Conservation (phyloP, 305 asterid species). For the Lippia alba region DNA sequence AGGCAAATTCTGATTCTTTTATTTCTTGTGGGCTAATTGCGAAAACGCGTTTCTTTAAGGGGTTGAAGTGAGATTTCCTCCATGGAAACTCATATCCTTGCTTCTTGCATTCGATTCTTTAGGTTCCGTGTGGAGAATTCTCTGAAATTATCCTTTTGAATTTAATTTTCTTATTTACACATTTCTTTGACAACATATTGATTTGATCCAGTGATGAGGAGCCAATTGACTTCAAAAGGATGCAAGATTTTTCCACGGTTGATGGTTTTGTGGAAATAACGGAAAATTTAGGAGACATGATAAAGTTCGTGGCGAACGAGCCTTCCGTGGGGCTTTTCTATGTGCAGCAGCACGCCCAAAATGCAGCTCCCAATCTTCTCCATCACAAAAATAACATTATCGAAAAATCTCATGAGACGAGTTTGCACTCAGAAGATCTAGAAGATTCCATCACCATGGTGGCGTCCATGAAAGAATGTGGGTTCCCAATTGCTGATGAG, state of each 20-base stretch:
- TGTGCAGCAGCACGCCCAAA: constrained; percentile 82
- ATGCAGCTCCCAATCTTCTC: constrained; percentile 75
- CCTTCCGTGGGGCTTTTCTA: constrained; percentile 97
- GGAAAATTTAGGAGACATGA: constrained; percentile 79
- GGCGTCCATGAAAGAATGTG: constrained; percentile 86
- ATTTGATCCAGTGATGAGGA: constrained; percentile 74
- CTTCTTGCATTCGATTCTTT: too few relatives aligned
- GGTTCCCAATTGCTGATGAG: constrained; percentile 72
- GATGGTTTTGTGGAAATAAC: constrained; percentile 89
- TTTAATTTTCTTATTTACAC: too few relatives aligned
- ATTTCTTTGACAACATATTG: constrained; percentile 1
- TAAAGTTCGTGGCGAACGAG: constrained; percentile 86
- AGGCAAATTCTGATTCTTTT: too few relatives aligned
- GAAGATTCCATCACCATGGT: constrained; percentile 80
- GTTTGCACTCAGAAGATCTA: constrained; percentile 77
- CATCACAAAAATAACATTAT: constrained; percentile 64
- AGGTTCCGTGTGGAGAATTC: too few relatives aligned
- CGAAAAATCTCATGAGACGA: constrained; percentile 67
- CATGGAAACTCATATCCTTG: too few relatives aligned
- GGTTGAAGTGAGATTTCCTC: too few relatives aligned
- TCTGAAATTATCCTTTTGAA: too few relatives aligned
- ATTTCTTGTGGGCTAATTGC: too few relatives aligned
- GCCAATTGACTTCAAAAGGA: constrained; percentile 66
- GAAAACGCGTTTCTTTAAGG: too few relatives aligned
- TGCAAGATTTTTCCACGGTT: constrained; percentile 78